Evolutionary conservation across 1,139 yeast genomes (phyloP), one percentile per base, ranked within the genome.

Genomic region (Ogataea hybrid): DNA sequence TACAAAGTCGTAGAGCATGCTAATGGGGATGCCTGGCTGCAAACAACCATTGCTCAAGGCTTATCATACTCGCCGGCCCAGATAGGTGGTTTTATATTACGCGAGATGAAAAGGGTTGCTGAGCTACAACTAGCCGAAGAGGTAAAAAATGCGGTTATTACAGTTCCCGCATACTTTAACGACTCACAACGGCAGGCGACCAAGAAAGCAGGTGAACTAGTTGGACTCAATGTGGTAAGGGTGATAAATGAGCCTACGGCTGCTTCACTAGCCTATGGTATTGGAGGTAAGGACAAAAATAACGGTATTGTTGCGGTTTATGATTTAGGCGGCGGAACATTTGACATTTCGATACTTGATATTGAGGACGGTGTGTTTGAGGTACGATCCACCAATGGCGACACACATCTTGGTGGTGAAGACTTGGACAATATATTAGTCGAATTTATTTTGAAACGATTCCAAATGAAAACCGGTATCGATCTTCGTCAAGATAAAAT

Each of bases 321-420:
- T 60, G 94, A 84, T 65, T 68, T 84, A 41, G 94, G 94, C 45
- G 94, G 94, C 20, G 94, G 94, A 25, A 84, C 94, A 1, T 84
- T 84, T 67, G 94, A 84, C 62, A 82, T 84, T 23, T 84, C 92
- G 1, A 78, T 84, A 37, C 67, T 84, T 51, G 92, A 84, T 58
- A 84, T 84, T 39, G 92, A 84, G 52, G 84, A 79, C 55, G 90
- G 90, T 12, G 89, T 84, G 4, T 84, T 84, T 64, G 92, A 84
- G 61, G 94, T 84, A 2, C 67, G 84, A 50, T 79, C 92, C 22
- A 84, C 94, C n/a, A 81, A 82, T 63, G 94, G 94, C 48, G 84
- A 84, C 63, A 84, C 94, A 1, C 92, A 84, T 67, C 67, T 84
- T 47, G 94, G 94, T 39, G 94, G 94, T 28, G 92, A 84, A 58